Evolutionary conservation across 2,329 filamentous ascomycete species (phyloP), one percentile per base, ranked within the genome.

Genomic region (Scedosporium dehoogii): DNA sequence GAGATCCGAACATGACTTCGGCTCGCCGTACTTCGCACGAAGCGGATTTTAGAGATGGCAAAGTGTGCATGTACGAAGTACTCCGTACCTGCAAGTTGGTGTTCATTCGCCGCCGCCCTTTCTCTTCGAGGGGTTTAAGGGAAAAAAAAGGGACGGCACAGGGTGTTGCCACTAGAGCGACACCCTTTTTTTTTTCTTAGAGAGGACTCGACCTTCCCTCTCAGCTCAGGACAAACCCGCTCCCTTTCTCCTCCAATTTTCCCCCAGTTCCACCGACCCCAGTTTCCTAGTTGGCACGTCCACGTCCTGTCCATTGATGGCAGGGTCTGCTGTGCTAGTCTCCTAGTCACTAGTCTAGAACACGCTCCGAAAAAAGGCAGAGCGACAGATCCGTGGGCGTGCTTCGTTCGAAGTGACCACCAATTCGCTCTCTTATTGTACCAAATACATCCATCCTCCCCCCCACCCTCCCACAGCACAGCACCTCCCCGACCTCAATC

Each of bases 401-500:
- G 10, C 29, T 33, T 33, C 29, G 6, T 33, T 9, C 29, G 9
- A 33, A 33, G 29, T 10, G 16, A n/a, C 16, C 44, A 44, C 58
- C 58, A 60, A 60, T 60, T 53, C 48, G 48, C 25, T 27, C 44
- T 53, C 16, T 7, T 23, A 60, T 41, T 61, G 59, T 55, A 56
- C 48, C 46, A 41, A 61, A 41, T 55, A 55, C 59, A 16, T 55
- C 18, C 51, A 14, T 21, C 6, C 27, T 14, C 10, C 56, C 44
- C 59, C 59, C 59, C 59, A 56, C 59, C 59, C 59, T 61, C 18
- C 33, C 59, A 56, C 29, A 53, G 59, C 59, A 56, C 48, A 41
- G 59, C 59, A 56, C 42, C 25, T 61, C 33, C 33, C 27, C 46
- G 44, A 53, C 59, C 59, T 55, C 14, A 21, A 56, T 48, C 59